A percentile compares a stretch with the other conserved stretches of the same genome.
Conservation (phyloP, 345 rosid genomes). For the Eucalyptus dawsonii region DNA sequence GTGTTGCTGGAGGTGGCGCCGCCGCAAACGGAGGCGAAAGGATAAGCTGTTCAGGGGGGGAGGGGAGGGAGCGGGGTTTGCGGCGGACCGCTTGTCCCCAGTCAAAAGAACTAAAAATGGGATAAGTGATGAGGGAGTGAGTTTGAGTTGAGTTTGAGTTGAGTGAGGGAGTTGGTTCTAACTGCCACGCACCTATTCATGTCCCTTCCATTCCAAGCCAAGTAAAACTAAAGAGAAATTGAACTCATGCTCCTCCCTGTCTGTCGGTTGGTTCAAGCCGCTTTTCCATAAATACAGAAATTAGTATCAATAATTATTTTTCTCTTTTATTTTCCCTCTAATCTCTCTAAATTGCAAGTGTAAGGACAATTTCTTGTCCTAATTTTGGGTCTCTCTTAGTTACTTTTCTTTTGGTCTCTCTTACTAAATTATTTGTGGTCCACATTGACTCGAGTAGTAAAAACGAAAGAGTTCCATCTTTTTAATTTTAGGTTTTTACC, state of each 20-base stretch:
- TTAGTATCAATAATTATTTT: background rate
- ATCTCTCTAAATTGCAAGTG: background rate
- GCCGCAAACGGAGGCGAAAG: slow-evolving; percentile 17
- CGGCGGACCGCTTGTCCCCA: slow-evolving; percentile 16
- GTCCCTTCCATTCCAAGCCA: slow-evolving; percentile 68
- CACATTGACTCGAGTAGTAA: background rate
- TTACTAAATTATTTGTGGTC: background rate
- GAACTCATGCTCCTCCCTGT: slow-evolving; percentile 33
- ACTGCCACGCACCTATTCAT: slow-evolving; percentile 39
- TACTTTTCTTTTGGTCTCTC: background rate
- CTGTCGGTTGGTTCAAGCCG: slow-evolving; percentile 42
- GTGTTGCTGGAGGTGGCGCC: slow-evolving; percentile 20
- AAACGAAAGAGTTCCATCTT: background rate
- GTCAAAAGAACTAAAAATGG: background rate
- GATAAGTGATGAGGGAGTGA: background rate
- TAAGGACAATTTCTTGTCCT: background rate
- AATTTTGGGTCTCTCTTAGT: background rate
- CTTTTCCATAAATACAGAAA: slow-evolving; percentile 28
- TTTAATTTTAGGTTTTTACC: background rate
- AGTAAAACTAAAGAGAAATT: slow-evolving; percentile 15
- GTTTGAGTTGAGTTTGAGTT: background rate
- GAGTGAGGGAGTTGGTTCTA: slow-evolving; percentile 21
- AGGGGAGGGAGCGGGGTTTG: background rate
- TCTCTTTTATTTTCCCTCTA: background rate
- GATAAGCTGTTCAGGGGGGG: background rate